Conservation (phyloP, 441 rosid genomes). For the Adansonia rubrostipa region DNA sequence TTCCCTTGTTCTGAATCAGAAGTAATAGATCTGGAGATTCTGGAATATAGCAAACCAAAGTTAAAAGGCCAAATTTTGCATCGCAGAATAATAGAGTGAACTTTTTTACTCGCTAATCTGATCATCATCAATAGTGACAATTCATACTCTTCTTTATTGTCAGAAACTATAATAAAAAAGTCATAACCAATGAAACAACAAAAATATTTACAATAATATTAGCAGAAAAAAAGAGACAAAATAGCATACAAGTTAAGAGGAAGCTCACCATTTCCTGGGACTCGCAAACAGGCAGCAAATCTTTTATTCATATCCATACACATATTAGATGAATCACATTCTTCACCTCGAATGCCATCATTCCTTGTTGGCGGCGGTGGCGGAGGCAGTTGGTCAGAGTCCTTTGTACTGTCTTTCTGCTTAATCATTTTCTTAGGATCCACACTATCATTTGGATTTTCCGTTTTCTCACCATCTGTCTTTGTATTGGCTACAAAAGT, state of each 20-base stretch:
- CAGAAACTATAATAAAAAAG: background rate
- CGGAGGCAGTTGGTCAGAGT: background rate
- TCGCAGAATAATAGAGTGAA: background rate
- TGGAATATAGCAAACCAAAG: slow-evolving; percentile 37
- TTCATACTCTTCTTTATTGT: background rate
- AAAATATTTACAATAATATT: background rate
- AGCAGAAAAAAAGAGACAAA: background rate
- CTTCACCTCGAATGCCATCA: slow-evolving; percentile 49
- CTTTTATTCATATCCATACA: slow-evolving; percentile 56
- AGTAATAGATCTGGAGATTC: slow-evolving; percentile 74
- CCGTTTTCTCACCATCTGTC: slow-evolving; percentile 27
- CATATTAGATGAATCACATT: slow-evolving; percentile 69
- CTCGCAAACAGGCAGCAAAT: slow-evolving; percentile 77
- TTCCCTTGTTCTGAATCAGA: slow-evolving; percentile 70
- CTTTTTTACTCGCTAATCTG: background rate
- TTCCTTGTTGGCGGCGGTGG: slow-evolving; percentile 26
- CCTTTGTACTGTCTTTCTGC: slow-evolving; percentile 25
- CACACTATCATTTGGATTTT: slow-evolving; percentile 29
- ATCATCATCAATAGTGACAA: background rate
- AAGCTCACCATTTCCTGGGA: slow-evolving; percentile 69
- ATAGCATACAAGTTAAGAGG: background rate
- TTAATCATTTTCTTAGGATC: slow-evolving; percentile 25
- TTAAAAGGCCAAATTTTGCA: slow-evolving; percentile 20
- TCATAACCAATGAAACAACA: background rate
- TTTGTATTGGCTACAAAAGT: background rate